Conservation (phyloP, 768 basidiomycete genomes). For the Podaxis carcinomalis region DNA sequence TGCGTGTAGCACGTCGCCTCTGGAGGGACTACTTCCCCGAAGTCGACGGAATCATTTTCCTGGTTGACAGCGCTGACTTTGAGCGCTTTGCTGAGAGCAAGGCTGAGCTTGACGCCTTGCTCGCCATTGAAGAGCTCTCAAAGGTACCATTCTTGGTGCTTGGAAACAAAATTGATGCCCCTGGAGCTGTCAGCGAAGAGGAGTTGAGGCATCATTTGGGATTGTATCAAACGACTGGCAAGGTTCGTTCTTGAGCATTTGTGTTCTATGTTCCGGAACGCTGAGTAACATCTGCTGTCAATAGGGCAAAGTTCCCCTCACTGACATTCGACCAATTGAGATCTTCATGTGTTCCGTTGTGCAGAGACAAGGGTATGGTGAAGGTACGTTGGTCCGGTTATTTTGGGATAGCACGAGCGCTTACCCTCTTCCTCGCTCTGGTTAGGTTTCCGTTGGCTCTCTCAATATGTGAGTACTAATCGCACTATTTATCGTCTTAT, state of each 20-base stretch:
- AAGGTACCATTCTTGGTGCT: conserved; percentile 98
- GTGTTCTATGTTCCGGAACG: neutral
- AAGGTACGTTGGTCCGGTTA: conserved; percentile 50
- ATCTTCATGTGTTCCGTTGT: conserved; percentile 99
- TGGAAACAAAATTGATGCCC: conserved; percentile 99
- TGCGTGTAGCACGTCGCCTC: conserved; percentile 76
- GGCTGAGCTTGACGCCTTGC: conserved; percentile 93
- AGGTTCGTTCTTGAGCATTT: conserved; percentile 48
- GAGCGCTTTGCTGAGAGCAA: conserved; percentile 97
- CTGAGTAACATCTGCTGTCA: neutral
- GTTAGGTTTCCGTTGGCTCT: conserved; percentile 89
- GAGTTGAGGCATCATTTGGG: conserved; percentile 94
- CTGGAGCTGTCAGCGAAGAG: conserved; percentile 95
- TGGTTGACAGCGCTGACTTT: conserved; percentile 95
- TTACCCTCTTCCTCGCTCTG: conserved; percentile 7
- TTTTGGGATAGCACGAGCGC: neutral
- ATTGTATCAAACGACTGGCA: conserved; percentile 98
- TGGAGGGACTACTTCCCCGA: conserved; percentile 99
- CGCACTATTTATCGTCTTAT: neutral
- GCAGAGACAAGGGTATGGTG: conserved; percentile 96
- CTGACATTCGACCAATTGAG: conserved; percentile 96
- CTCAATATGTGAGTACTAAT: conserved; percentile 79
- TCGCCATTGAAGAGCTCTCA: conserved; percentile 90
- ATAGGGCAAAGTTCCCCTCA: conserved; percentile 95
- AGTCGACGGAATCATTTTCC: conserved; percentile 97